These are phyloP conservation scores for Furcasterigmium furcatum DNA, from an alignment of 2,329 filamentous ascomycete genomes.

Conservation along the genomic window DNA sequence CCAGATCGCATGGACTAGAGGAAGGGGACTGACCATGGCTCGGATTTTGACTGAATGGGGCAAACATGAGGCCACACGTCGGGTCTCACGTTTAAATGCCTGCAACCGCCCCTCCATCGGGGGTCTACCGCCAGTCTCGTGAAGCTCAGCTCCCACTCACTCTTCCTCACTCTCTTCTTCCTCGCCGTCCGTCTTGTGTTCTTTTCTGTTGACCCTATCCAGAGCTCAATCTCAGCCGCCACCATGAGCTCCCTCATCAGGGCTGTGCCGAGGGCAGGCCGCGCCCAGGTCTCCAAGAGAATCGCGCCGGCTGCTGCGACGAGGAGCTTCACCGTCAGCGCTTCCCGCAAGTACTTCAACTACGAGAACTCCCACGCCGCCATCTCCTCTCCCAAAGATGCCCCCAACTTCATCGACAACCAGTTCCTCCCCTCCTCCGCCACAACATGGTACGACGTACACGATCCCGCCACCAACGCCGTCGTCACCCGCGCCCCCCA, in stretches of 20 bases:
- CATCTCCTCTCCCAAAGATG: background rate
- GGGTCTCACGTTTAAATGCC: too few species aligned
- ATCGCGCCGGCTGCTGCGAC: background rate
- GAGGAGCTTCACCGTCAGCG: background rate
- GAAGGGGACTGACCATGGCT: too few species aligned
- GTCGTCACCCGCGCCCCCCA: conserved; percentile 71
- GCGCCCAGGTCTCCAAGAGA: background rate
- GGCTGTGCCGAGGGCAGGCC: background rate
- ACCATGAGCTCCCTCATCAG: background rate
- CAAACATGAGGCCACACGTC: too few species aligned
- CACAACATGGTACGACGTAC: conserved; percentile 64
- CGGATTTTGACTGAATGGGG: too few species aligned
- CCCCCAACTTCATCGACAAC: conserved; percentile 66
- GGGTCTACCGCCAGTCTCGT: too few species aligned
- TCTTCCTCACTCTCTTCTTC: background rate
- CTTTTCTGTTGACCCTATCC: background rate
- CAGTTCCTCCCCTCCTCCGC: conserved; percentile 58
- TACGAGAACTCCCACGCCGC: background rate
- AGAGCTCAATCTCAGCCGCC: background rate
- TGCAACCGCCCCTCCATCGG: too few species aligned
- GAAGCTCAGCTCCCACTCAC: too few species aligned
- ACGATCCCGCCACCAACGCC: conserved; percentile 73
- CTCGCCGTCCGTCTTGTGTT: background rate
- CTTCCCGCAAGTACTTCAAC: background rate
- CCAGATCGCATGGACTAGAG: too few species aligned